phyloP scores from a whole-genome alignment of 1,284 basidiomycete species.

The Athelia sp. region DNA sequence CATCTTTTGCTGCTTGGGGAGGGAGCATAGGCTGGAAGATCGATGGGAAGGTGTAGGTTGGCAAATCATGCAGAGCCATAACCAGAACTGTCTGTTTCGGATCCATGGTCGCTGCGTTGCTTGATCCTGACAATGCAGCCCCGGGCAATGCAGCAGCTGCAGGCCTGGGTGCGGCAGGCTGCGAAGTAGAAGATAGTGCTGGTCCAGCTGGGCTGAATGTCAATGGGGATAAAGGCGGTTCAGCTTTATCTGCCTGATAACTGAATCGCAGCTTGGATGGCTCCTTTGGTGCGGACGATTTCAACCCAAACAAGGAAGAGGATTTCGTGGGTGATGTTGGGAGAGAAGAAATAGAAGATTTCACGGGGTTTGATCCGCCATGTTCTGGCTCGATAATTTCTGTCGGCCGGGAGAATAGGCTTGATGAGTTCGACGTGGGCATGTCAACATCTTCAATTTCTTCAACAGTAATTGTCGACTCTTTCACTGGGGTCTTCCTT shows the following conservation, averaged over 20 bases:
- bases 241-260: constrained; percentile 38
- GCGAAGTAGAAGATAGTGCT: no score
- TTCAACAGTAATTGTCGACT: constrained; percentile 21
- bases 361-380: constrained; percentile 14
- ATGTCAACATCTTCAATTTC: constrained; percentile 28
- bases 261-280: constrained; percentile 70
- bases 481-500: constrained; percentile 19
- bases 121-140: no score
- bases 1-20: constrained; percentile 25
- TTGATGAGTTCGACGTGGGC: constrained; percentile 9
- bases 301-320: constrained; percentile 20
- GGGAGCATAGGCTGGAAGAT: constrained; percentile 25
- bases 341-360: constrained; percentile 13
- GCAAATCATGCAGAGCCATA: constrained; percentile 11
- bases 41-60: constrained; percentile 21
- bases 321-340: constrained; percentile 16
- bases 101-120: no score
- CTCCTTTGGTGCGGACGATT: constrained; percentile 54
- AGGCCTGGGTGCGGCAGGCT: no score
- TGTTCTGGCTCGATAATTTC: constrained; percentile 35
- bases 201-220: no score
- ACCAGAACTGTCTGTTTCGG: constrained; percentile 28
- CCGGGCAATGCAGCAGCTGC: no score
- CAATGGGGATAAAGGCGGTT: constrained; percentile 7
- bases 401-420: constrained; percentile 21